Conservation (phyloP, 306 rosid genomes). For the Cicer cuneatum region DNA sequence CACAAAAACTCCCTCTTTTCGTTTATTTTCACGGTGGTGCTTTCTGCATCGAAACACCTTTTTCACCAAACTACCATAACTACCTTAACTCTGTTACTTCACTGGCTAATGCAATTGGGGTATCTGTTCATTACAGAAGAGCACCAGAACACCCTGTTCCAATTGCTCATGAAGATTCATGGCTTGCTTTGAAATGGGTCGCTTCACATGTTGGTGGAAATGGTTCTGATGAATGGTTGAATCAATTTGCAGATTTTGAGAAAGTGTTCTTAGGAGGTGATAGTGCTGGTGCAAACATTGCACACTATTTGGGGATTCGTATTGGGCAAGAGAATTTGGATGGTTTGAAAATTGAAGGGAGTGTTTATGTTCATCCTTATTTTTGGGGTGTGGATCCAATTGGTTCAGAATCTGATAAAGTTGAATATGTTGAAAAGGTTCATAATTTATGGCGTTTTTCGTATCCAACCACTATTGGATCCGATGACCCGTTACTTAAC, state of each 20-base stretch:
- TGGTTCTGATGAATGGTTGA: slow-evolving; percentile 69
- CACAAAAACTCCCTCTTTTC: slow-evolving; percentile 64
- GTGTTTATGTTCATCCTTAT: slow-evolving; percentile 62
- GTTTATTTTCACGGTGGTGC: slow-evolving; percentile 80
- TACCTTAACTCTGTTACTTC: slow-evolving; percentile 52
- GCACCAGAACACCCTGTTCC: slow-evolving; percentile 83
- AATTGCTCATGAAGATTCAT: slow-evolving; percentile 61
- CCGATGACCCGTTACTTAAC: slow-evolving; percentile 66
- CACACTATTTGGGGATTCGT: slow-evolving; percentile 62
- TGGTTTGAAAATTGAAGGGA: slow-evolving; percentile 56
- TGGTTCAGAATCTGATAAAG: slow-evolving; percentile 44
- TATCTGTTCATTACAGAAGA: slow-evolving; percentile 69
- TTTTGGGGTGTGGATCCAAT: slow-evolving; percentile 66
- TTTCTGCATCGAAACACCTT: slow-evolving; percentile 65
- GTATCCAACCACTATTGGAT: slow-evolving; percentile 51
- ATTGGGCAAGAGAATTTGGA: slow-evolving; percentile 49
- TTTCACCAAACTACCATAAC: slow-evolving; percentile 59
- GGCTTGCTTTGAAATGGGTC: slow-evolving; percentile 66
- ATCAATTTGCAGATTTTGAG: slow-evolving; percentile 51
- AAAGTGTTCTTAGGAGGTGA: slow-evolving; percentile 68
- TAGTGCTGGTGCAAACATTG: slow-evolving; percentile 75
- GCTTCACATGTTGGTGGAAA: slow-evolving; percentile 56
- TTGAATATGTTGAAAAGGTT: neutral
- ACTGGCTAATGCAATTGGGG: slow-evolving; percentile 51
- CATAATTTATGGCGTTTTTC: slow-evolving; percentile 60